Evolutionary conservation across 805 yeast species (phyloP).

Genomic region (Komagataella pastoris): DNA sequence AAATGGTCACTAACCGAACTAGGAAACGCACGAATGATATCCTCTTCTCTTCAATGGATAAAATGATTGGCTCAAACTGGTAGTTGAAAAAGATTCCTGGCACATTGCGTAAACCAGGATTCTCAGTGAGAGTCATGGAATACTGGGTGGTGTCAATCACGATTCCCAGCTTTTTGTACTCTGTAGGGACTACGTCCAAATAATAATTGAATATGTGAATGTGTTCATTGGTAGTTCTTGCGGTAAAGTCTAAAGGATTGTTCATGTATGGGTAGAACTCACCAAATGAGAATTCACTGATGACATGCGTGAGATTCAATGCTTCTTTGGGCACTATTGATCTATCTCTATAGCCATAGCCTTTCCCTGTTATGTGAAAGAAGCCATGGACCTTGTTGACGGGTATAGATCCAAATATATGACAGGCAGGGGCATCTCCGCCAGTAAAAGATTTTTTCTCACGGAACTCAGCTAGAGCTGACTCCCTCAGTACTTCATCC

Average conservation of each 20-base stretch:
- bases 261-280: conserved; percentile 74
- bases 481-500: conserved; percentile 52
- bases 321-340: conserved; percentile 31
- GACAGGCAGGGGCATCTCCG: conserved; percentile 69
- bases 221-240: conserved; percentile 35
- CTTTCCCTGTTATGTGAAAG: conserved; percentile 71
- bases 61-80: conserved; percentile 78
- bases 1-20: conserved; percentile 63
- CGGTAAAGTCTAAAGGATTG: conserved; percentile 80
- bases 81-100: conserved; percentile 82
- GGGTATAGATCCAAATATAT: conserved; percentile 69
- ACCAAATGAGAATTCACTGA: conserved; percentile 84
- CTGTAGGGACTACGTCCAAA: conserved; percentile 75
- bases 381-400: conserved; percentile 81
- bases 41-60: conserved; percentile 57
- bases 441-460: conserved; percentile 24
- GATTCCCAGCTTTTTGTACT: conserved; percentile 57
- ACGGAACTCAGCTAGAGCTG: conserved; percentile 52
- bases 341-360: conserved; percentile 45
- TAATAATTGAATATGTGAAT: conserved; percentile 48
- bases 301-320: conserved; percentile 72
- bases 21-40: conserved; percentile 69
- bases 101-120: conserved; percentile 13
- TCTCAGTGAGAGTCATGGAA: conserved; percentile 39
- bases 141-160: conserved; percentile 76